Evolutionary conservation across 2,329 filamentous ascomycete genomes (phyloP), one percentile per base, ranked within the genome.

Genomic region (Tolypocladium tundrense): DNA sequence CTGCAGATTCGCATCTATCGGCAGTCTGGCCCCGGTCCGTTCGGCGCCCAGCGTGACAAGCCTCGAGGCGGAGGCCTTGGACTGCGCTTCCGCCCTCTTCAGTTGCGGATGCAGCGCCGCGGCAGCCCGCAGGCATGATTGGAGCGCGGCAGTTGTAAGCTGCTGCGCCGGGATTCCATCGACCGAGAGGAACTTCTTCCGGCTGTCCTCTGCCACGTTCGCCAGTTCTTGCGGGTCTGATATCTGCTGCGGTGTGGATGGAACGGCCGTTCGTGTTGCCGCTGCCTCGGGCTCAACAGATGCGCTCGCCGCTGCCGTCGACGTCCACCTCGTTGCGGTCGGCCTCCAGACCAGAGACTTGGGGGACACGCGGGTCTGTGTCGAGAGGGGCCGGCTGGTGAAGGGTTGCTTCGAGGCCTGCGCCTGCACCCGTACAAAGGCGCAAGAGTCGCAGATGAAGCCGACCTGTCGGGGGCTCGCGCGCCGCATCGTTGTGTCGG

Each of bases 61-160:
- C 33, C 77, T 79, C 41, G 82, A 84, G 10, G 80, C 78, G 2
- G 82, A 79, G 24, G 75, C 77, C 57, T 70, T 68, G 53, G 71
- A 67, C 60, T 76, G 70, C 53, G 68, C 70, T 57, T 77, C 70
- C 24, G 70, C 69, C 60, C 70, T 68, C 65, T 69, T 68, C 45
- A 73, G 64, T 57, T 76, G 73, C 31, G 75, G 74, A 57, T 76
- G 73, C 16, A 78, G 70, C 11, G 71, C 68, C n/a, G 72, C 70
- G 21, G 78, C 77, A 27, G 75, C 77, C 57, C 70, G 73, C 55
- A 74, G 72, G 64, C 77, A 79, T 27, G 75, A 71, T 51, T 73
- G 73, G 60, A 82, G 71, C 7, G 77, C 77, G 3, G 71, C 70
- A 9, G 70, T 67, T 3, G 77, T 77, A 58, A 76, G 68, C 57